Evolutionary conservation across 352 stramenopile species (phyloP).

Genomic region (Phytophthora gonapodyides): DNA sequence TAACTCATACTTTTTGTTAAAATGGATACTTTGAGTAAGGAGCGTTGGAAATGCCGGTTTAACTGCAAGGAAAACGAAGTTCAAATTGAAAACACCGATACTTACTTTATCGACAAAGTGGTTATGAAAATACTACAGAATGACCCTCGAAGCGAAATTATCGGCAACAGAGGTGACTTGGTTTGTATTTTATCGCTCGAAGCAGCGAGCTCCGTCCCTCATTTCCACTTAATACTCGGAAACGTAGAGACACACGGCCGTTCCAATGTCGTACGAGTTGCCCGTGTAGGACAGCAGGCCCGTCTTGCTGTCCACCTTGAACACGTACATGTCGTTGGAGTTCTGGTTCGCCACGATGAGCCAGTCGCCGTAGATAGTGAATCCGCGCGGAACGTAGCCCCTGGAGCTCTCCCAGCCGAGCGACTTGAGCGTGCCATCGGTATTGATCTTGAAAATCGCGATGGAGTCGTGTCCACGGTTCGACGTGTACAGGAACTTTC

Average conservation of each 20-base stretch:
- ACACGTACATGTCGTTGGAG: constrained; percentile 62
- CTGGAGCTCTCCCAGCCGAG: constrained; percentile 49
- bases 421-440: constrained; percentile 36
- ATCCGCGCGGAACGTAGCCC: constrained; percentile 49
- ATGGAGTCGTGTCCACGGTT: constrained; percentile 73
- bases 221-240: constrained; percentile 20
- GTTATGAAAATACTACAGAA: no score
- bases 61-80: no score
- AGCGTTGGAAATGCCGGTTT: no score
- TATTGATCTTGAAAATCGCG: constrained; percentile 53
- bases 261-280: constrained; percentile 45
- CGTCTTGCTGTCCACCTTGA: constrained; percentile 46
- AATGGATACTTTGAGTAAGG: no score
- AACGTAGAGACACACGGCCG: constrained; percentile 47
- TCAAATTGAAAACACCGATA: no score
- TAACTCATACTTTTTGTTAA: no score
- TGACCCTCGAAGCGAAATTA: no score
- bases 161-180: no score
- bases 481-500: constrained; percentile 67
- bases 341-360: constrained; percentile 70
- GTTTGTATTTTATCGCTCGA: no score
- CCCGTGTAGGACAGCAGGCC: constrained; percentile 49
- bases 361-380: constrained; percentile 52
- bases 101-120: no score
- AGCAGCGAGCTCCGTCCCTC: no score